These are phyloP conservation scores for Gastrolobium bilobum DNA, from an alignment of 306 rosid species.

Conservation along the genomic window DNA sequence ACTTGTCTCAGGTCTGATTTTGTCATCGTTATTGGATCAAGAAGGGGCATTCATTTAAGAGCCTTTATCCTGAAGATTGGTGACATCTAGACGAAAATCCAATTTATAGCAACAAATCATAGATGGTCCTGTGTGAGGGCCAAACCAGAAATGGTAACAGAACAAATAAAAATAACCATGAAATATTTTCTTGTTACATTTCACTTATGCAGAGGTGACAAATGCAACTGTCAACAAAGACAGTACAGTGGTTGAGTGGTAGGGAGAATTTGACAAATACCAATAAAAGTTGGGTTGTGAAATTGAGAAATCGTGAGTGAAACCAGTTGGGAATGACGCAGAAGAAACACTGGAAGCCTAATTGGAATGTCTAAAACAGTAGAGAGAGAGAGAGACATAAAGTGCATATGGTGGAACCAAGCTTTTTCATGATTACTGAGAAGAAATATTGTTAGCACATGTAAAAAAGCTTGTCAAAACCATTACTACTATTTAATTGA, in stretches of 20 bases:
- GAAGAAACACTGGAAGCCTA: background rate
- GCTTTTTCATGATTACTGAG: background rate
- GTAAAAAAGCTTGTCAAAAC: background rate
- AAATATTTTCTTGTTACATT: background rate
- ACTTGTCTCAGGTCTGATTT: background rate
- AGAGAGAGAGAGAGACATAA: background rate
- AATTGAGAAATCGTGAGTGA: background rate
- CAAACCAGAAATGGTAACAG: background rate
- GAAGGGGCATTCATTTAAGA: background rate
- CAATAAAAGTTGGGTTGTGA: background rate
- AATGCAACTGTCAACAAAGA: background rate
- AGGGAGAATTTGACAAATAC: background rate
- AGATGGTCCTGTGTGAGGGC: background rate
- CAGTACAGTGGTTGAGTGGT: background rate
- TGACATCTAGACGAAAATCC: background rate
- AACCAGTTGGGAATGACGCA: background rate
- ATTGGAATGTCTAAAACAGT: background rate
- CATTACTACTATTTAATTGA: background rate
- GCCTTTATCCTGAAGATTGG: background rate
- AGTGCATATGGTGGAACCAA: background rate
- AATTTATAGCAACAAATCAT: background rate
- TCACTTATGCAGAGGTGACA: background rate
- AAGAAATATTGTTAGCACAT: slow-evolving; percentile 7
- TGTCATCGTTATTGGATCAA: background rate
- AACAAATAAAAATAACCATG: background rate